These are phyloP conservation scores for Hydnum rufescens DNA, from an alignment of 768 basidiomycete genomes.

Conservation along the genomic window DNA sequence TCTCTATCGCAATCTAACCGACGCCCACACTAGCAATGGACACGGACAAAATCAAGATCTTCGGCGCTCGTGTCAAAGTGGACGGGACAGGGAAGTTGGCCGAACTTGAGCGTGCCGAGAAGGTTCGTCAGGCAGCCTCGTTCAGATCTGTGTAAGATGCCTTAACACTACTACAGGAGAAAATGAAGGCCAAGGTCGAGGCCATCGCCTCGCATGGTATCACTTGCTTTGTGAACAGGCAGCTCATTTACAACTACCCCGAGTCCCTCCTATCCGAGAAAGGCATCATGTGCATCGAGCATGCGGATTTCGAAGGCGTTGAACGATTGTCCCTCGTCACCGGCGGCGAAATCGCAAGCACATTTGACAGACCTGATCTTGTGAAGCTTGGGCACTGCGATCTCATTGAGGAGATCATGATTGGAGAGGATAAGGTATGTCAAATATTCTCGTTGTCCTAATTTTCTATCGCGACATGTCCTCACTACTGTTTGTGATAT, in stretches of 20 bases:
- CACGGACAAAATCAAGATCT: constrained; percentile 99
- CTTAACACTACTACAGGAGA: constrained; percentile 42
- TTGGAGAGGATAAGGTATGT: constrained; percentile 91
- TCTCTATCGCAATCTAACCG: neutral
- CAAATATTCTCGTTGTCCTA: too few species aligned
- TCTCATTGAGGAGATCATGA: constrained; percentile 95
- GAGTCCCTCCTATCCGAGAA: constrained; percentile 87
- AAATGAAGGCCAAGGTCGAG: constrained; percentile 98
- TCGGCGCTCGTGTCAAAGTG: constrained; percentile 89
- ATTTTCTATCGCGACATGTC: neutral
- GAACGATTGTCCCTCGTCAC: constrained; percentile 90
- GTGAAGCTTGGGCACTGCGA: constrained; percentile 89
- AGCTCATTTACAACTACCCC: constrained; percentile 98
- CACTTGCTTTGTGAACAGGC: constrained; percentile 94
- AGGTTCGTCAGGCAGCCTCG: constrained; percentile 25
- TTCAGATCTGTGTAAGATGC: neutral
- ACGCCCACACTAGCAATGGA: constrained; percentile 61
- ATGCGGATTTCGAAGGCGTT: constrained; percentile 98
- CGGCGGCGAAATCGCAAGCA: constrained; percentile 91
- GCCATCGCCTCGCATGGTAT: constrained; percentile 87
- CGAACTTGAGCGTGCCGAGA: constrained; percentile 91
- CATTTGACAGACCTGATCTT: constrained; percentile 81
- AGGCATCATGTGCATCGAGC: constrained; percentile 91
- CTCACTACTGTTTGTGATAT: neutral
- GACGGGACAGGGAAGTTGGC: constrained; percentile 93